A percentile compares a stretch with the other conserved stretches of the same genome.
Evolutionary conservation across 1,284 basidiomycete genomes (phyloP).

Genomic region (Peniophora sp.): DNA sequence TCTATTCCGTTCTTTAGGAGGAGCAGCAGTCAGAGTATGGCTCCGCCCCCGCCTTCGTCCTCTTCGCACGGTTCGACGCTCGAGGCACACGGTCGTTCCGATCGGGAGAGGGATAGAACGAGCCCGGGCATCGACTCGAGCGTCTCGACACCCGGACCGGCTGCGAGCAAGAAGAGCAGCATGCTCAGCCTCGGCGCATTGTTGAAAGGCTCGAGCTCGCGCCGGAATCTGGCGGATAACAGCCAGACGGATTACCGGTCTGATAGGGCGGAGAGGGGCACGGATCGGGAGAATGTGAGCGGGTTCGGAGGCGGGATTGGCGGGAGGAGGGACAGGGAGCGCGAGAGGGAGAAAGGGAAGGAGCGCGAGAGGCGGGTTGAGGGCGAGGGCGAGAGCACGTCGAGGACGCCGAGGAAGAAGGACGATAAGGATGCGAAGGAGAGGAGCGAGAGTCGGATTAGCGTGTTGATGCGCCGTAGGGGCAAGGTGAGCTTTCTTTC

Average conservation of each 20-base stretch:
- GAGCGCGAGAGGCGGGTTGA: slow-evolving; percentile 12
- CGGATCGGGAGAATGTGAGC: slow-evolving; percentile 39
- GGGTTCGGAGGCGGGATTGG: slow-evolving; percentile 30
- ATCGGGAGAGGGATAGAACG: slow-evolving; percentile 24
- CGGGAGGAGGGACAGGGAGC: slow-evolving; percentile 21
- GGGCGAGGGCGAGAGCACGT: too few relatives aligned
- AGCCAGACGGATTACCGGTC: slow-evolving; percentile 12
- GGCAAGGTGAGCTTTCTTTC: slow-evolving; percentile 67
- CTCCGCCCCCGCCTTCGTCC: slow-evolving; percentile 32
- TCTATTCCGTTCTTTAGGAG: slow-evolving; percentile 95
- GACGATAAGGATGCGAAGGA: slow-evolving; percentile 79
- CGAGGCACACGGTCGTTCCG: too few relatives aligned
- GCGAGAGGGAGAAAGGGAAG: slow-evolving; percentile 45
- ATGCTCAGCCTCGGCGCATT: slow-evolving; percentile 73
- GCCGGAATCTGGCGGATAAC: slow-evolving; percentile 70
- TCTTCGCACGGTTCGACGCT: slow-evolving; percentile 26
- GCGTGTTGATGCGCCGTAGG: slow-evolving; percentile 80
- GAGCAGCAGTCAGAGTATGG: too few relatives aligned
- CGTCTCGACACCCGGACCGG: slow-evolving; percentile 40
- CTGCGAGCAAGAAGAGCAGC: slow-evolving; percentile 67
- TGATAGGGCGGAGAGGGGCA: slow-evolving; percentile 38
- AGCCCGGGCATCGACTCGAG: slow-evolving; percentile 42
- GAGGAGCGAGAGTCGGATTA: slow-evolving; percentile 77
- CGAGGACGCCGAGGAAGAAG: slow-evolving; percentile 35
- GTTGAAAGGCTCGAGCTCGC: slow-evolving; percentile 75